Evolutionary conservation across 1,284 basidiomycete genomes (phyloP), one percentile per base, ranked within the genome.

Genomic region (Apiotrichum domesticum): DNA sequence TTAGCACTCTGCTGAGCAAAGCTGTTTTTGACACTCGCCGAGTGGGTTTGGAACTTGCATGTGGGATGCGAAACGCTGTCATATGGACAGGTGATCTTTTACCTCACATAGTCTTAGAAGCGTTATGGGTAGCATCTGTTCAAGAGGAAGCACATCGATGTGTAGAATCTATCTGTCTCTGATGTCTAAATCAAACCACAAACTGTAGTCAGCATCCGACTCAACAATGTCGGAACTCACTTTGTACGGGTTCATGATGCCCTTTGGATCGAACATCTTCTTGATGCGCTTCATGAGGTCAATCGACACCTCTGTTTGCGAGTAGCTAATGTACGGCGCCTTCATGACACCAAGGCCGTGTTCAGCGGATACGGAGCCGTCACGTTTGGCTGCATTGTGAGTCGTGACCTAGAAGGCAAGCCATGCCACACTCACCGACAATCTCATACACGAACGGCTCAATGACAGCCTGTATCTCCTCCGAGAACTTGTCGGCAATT

Each of bases 401-500:
- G 37, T 39, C 8, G 13, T 39, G 37, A 13, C 37, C 37, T 9
- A 13, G 13, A 55, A n/a, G 14, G 39, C 21, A 5, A 1, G 9
- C 8, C 7, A 6, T 39, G 8, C 45, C 14, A 5, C 21, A 74
- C 74, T 64, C 54, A 74, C 77, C 65, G 59, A 94, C 89, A 58
- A 96, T 82, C 75, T 98, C 93, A 74, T 95, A 99, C 39, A 99
- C 84, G 75, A 90, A 98, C 7, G 95, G 95, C 72, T 98, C 96
- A 32, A 98, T 82, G 10, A 90, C 87, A 49, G 82, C 82, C 72
- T 94, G 87, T 47, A 97, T 84, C 73, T 93, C 89, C 2, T 84
- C 81, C 3, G 86, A 84, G 74, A 94, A 99, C 40, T 83, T 79
- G 54, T 86, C 78, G 0, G 94, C 93, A n/a, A 94, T 84, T 50